phyloP scores from a whole-genome alignment of 345 rosid genomes.

The Bruguiera parviflora region DNA sequence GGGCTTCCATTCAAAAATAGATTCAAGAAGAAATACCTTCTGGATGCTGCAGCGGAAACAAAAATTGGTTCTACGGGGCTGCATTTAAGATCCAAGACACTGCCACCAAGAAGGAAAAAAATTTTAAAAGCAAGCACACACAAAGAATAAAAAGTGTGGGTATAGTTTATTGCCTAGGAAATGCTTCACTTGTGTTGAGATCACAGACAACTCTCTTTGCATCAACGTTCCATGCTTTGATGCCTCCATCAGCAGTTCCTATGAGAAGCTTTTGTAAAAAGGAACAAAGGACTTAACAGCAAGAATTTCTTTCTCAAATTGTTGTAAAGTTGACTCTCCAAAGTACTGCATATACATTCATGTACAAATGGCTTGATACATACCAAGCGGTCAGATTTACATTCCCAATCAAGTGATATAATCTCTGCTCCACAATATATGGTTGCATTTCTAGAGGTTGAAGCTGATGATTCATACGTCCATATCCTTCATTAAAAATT shows the following conservation, averaged over 20 bases:
- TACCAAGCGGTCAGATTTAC: conserved; percentile 78
- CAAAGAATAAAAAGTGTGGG: background rate
- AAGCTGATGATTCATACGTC: conserved; percentile 61
- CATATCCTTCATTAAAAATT: conserved; percentile 47
- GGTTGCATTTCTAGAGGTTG: conserved; percentile 76
- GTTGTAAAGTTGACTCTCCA: background rate
- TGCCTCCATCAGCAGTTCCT: conserved; percentile 75
- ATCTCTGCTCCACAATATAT: conserved; percentile 73
- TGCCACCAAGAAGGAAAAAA: conserved; percentile 24
- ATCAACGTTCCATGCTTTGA: conserved; percentile 78
- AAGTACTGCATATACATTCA: conserved; percentile 2
- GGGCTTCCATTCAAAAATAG: background rate
- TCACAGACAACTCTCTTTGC: conserved; percentile 81
- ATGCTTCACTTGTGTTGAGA: conserved; percentile 53
- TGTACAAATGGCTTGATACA: conserved; percentile 12
- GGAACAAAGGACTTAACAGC: conserved; percentile 21
- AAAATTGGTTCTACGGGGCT: conserved; percentile 76
- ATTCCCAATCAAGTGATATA: conserved; percentile 75
- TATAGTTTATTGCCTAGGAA: conserved; percentile 44
- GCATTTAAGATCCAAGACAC: conserved; percentile 71
- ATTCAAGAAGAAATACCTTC: conserved; percentile 28
- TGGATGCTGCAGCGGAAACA: conserved; percentile 71
- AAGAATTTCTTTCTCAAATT: conserved; percentile 9
- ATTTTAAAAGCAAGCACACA: conserved; percentile 13
- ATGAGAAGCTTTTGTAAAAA: conserved; percentile 58